Evolutionary conservation across 495 filamentous ascomycete genomes (phyloP), one percentile per base, ranked within the genome.

Genomic region (Elaphomyces granulatus): DNA sequence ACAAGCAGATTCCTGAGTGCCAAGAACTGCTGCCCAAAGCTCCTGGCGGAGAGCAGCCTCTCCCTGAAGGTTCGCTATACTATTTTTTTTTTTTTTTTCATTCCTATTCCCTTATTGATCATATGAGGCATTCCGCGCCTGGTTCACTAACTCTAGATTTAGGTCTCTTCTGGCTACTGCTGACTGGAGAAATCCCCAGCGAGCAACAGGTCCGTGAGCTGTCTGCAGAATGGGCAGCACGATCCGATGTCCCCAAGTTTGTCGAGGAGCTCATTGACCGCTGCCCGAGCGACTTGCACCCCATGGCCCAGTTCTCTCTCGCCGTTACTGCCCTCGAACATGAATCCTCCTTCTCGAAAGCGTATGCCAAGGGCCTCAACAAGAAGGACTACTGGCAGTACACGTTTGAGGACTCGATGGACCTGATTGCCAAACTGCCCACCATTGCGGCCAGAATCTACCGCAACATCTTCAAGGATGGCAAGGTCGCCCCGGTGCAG

Each of bases 341-440:
- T 61, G 90, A 92, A 66, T 96, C 90, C 37, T 75, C 83, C 39
- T 98, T 98, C 64, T 77, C 92, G 53, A 94, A 93, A 71, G 88
- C 88, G 52, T 98, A 98, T 54, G 88, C 87, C 51, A 94, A 90
- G 75, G 90, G 90, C 58, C 81, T 98, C 55, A 87, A 85, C 74
- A 98, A 98, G 80, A 82, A 81, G 63, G 84, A 96, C 48, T 98
- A 98, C 82, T 98, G 90, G 90, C 77, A 75, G 65, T 85, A 96
- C 73, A 94, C 90, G 50, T 98, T 92, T 55, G 90, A 98, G 76
- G 90, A 98, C 70, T 93, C 87, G 42, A 96, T 98, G 90, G 87
- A 98, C 69, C 71, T 96, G 58, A 96, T 98, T 63, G 92, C 90
- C 61, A 98, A 96, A 79, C 83, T 98, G 48, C 90, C 90, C 52